phyloP scores from a whole-genome alignment of 2,329 filamentous ascomycete genomes.

The Sclerotinia minor region DNA sequence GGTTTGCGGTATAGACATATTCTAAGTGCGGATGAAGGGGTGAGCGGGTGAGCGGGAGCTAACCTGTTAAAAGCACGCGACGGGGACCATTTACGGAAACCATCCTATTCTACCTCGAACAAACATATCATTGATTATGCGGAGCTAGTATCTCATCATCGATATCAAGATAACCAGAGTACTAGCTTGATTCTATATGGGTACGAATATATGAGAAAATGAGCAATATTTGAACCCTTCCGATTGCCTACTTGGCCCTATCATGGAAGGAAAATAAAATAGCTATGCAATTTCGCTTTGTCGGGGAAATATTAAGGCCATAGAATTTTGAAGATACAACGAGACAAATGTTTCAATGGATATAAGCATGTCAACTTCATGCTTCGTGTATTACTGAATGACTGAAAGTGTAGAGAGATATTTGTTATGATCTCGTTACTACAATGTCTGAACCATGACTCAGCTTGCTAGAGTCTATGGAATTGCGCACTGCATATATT shows the following conservation, averaged over 20 bases:
- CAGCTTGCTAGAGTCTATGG: background rate
- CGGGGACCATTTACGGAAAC: too few species aligned
- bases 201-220: too few species aligned
- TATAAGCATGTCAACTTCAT: background rate
- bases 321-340: background rate
- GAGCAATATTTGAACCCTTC: background rate
- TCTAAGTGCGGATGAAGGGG: too few species aligned
- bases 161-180: background rate
- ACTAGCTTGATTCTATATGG: background rate
- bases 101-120: background rate
- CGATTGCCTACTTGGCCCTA: background rate
- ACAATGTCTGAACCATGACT: background rate
- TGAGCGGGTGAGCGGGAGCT: background rate
- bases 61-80: too few species aligned
- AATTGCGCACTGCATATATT: conserved; percentile 1
- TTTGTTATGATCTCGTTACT: background rate
- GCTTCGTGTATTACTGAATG: background rate
- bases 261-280: background rate
- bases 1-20: too few species aligned
- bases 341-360: background rate
- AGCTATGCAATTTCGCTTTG: background rate
- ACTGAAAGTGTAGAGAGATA: background rate
- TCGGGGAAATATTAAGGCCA: background rate
- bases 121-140: background rate
- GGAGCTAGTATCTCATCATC: background rate